Evolutionary conservation across 164 flowering plant genomes (phyloP).

Genomic region (Vitis rotundifolia): DNA sequence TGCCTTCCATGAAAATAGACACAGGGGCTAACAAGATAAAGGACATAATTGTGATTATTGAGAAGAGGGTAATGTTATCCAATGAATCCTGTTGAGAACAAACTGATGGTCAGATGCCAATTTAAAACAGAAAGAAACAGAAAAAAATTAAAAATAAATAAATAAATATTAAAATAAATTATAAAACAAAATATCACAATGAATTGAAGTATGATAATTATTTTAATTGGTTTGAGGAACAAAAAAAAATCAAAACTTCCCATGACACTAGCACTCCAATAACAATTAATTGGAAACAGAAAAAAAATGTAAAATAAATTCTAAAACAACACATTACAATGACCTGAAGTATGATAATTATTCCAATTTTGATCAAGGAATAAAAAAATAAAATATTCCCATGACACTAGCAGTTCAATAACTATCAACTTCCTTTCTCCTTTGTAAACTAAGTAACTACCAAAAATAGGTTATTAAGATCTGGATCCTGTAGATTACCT

Average conservation of each 20-base stretch:
- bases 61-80: constrained; percentile 81
- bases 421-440: no score
- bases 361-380: no score
- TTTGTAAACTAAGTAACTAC: no score
- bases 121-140: background rate
- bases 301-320: no score
- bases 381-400: no score
- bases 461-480: background rate
- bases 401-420: no score
- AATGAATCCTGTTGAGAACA: constrained; percentile 66
- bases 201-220: no score
- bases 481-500: constrained; percentile 41
- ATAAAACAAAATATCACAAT: no score
- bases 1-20: constrained; percentile 59
- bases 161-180: background rate
- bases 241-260: background rate
- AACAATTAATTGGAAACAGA: background rate
- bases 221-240: no score
- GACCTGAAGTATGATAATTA: no score
- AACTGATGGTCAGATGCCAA: constrained; percentile 11
- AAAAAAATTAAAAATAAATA: background rate
- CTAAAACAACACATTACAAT: no score
- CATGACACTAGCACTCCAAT: background rate
- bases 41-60: constrained; percentile 74
- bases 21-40: constrained; percentile 58